Base-by-base conservation (phyloP, 1,284 basidiomycete species). In the Entoloma clypeatum region DNA sequence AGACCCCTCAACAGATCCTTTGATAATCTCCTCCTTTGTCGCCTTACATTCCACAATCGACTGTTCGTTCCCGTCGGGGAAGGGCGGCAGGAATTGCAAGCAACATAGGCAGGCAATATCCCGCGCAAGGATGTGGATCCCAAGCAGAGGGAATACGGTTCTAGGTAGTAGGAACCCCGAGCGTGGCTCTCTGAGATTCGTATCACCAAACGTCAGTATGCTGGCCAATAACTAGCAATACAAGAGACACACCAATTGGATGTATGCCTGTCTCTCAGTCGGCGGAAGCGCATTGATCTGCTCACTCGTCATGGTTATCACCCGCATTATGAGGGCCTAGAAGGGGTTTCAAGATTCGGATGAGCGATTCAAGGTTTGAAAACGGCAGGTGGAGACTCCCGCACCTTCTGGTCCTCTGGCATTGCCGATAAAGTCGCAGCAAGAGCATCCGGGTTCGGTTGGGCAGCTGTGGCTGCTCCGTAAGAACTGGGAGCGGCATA, bases 251-350 rank as follows among this genome's bases (percentile, higher is more conserved):
- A 85, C 84, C 55, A 86, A 63, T 59, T 86, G 81, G 44, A 85
- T 72, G 50, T 82, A 77, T 38, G 74, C 80, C 25, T 75, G 67
- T 19, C 82, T 66, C 49, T 86, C 81, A 2, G 68, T 59, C 1
- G 77, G 75, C 4, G 81, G 75, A 19, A 86, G 61, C 52, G 64
- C 63, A 43, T 75, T 72, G 40, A 86, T 75, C 54, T 86, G 79
- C 36, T 86, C 83, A 3, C 78, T 75, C 1, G 79, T 79, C 81
- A 86, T 82, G 11, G 74, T 67, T 36, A 86, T 56, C 7, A 86
- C 75, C 33, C 75, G 74, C 65, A 84, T 69, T 17, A 86, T 77
- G 56, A 85, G 70, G 18, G 75, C 74, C 81, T 85, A 44, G 2
- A 34, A 23, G 34, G 39, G n/a, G n/a, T n/a, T n/a, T n/a, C n/a